These are phyloP conservation scores for Hyaloperonospora brassicae DNA, from an alignment of 352 stramenopile genomes.

Conservation along the genomic window DNA sequence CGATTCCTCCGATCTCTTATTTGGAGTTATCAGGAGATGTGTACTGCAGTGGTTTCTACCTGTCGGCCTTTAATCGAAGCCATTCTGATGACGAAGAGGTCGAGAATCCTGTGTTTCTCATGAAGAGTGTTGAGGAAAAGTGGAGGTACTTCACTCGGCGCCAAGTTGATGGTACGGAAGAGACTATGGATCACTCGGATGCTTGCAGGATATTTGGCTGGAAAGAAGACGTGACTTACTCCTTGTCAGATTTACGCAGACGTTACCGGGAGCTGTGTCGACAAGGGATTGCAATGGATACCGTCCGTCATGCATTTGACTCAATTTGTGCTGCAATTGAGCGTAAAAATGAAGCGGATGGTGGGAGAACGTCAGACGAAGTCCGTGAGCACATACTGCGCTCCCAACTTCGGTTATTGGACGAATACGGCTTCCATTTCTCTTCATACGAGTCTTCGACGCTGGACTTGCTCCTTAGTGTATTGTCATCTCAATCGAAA, in stretches of 20 bases:
- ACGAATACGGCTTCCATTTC: constrained; percentile 73
- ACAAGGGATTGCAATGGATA: constrained; percentile 34
- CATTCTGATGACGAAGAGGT: constrained; percentile 51
- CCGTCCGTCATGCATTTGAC: constrained; percentile 54
- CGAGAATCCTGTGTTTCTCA: constrained; percentile 65
- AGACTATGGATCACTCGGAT: constrained; percentile 36
- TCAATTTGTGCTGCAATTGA: constrained; percentile 43
- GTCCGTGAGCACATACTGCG: constrained; percentile 66
- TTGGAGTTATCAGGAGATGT: constrained; percentile 64
- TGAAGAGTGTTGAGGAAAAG: constrained; percentile 74
- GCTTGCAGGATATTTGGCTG: constrained; percentile 69
- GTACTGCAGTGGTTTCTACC: constrained; percentile 67
- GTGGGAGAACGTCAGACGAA: constrained; percentile 52
- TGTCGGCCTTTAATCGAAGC: constrained; percentile 56
- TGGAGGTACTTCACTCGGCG: constrained; percentile 50
- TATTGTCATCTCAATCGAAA: constrained; percentile 14
- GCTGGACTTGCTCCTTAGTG: constrained; percentile 44
- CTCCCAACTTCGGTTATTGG: constrained; percentile 51
- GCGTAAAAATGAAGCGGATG: constrained; percentile 40
- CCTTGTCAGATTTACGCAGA: constrained; percentile 40
- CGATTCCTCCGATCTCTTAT: constrained; percentile 63
- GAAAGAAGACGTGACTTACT: constrained; percentile 38
- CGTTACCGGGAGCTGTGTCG: constrained; percentile 62
- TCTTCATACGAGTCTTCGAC: constrained; percentile 68
- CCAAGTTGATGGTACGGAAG: constrained; percentile 35